Percentiles rank a stretch among this genome's conserved stretches.
phyloP scores from a whole-genome alignment of 345 rosid species.

The Brassica carinata region DNA sequence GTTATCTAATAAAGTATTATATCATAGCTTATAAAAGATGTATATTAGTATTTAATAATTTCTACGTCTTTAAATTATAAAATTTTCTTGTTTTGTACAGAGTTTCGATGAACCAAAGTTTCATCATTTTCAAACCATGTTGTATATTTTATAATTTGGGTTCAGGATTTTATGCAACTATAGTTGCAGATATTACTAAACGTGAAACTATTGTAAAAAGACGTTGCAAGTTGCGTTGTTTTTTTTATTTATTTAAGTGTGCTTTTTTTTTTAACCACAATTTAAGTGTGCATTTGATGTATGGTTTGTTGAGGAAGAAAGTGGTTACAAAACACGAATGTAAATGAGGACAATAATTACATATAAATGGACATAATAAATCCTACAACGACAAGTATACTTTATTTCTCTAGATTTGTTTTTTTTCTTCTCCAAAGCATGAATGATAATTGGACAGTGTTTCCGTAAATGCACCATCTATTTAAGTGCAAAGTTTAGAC shows the following conservation, averaged over 20 bases:
- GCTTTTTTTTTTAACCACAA: background rate
- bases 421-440: background rate
- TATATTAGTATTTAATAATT: slow-evolving; percentile 8
- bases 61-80: background rate
- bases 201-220: background rate
- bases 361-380: background rate
- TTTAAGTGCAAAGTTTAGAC: slow-evolving; percentile 15
- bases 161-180: background rate
- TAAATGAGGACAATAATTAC: slow-evolving; percentile 1
- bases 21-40: background rate
- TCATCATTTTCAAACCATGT: slow-evolving; percentile 2
- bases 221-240: background rate
- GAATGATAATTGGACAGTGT: background rate
- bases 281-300: background rate
- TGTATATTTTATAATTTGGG: background rate
- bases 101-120: background rate
- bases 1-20: slow-evolving; percentile 7
- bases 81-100: background rate
- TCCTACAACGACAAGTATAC: background rate
- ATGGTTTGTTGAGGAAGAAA: slow-evolving; percentile 3
- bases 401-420: background rate
- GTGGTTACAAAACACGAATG: slow-evolving; percentile 3
- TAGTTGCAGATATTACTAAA: background rate
- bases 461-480: slow-evolving; percentile 25
- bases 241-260: background rate